Conservation (phyloP, 345 rosid genomes). For the Noccaea bulbosa region DNA sequence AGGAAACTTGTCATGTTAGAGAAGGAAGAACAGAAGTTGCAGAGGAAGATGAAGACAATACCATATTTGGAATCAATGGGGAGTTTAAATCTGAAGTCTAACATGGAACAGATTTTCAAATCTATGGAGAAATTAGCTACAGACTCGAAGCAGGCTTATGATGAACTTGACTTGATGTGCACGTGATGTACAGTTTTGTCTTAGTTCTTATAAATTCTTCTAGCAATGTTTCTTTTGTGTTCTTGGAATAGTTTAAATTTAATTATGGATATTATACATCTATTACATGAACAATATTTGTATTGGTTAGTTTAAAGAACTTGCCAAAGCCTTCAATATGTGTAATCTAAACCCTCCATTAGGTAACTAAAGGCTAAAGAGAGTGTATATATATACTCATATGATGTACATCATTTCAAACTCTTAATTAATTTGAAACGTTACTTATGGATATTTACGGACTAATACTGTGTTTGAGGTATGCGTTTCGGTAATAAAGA, state of each 20-base stretch:
- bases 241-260: slow-evolving; percentile 1
- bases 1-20: slow-evolving; percentile 40
- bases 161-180: slow-evolving; percentile 29
- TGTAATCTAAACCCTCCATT: too few relatives aligned
- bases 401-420: too few relatives aligned
- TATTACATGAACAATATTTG: too few relatives aligned
- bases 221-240: not conserved
- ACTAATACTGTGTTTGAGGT: too few relatives aligned
- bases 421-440: too few relatives aligned
- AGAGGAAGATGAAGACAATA: slow-evolving; percentile 33
- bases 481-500: too few relatives aligned
- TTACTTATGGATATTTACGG: too few relatives aligned
- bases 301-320: too few relatives aligned
- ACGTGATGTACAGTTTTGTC: slow-evolving; percentile 15
- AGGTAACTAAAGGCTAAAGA: too few relatives aligned
- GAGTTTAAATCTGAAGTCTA: slow-evolving; percentile 31
- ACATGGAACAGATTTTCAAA: slow-evolving; percentile 36
- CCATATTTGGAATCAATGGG: slow-evolving; percentile 8
- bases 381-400: too few relatives aligned
- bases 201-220: not conserved
- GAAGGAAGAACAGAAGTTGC: slow-evolving; percentile 38
- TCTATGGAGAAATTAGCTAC: slow-evolving; percentile 37
- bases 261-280: not conserved
- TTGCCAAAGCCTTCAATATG: too few relatives aligned
- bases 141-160: slow-evolving; percentile 35